Evolutionary conservation across 2,329 filamentous ascomycete species (phyloP).

Genomic region (Phialophora tarda): DNA sequence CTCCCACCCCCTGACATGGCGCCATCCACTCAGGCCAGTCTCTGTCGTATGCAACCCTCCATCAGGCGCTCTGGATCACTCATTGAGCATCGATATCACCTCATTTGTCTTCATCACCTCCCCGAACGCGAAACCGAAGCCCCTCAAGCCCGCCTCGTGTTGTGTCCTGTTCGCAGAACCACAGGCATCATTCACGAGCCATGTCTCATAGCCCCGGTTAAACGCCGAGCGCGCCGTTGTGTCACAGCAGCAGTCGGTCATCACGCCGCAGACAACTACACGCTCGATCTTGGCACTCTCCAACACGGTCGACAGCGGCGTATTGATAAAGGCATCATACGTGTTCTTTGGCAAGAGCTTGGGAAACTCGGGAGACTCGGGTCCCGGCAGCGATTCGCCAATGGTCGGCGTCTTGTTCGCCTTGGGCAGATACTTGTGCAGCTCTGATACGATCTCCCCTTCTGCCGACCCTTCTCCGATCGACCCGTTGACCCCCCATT

Average conservation of each 20-base stretch:
- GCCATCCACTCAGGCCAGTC: neutral
- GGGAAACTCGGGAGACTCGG: constrained; percentile 13
- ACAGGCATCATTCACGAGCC: constrained; percentile 49
- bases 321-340: constrained; percentile 51
- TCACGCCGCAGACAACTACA: constrained; percentile 50
- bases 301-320: constrained; percentile 42
- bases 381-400: constrained; percentile 22
- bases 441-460: constrained; percentile 43
- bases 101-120: constrained; percentile 45
- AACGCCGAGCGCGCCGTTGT: constrained; percentile 49
- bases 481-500: constrained; percentile 46
- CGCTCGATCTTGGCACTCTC: constrained; percentile 41
- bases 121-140: constrained; percentile 47
- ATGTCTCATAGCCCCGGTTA: constrained; percentile 51
- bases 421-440: constrained; percentile 36
- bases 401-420: constrained; percentile 4
- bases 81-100: constrained; percentile 33
- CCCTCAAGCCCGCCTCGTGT: constrained; percentile 45
- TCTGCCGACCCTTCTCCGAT: constrained; percentile 43
- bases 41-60: neutral
- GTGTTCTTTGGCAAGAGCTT: constrained; percentile 48
- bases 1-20: neutral
- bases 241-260: constrained; percentile 52
- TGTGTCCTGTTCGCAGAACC: constrained; percentile 45
- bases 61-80: neutral